Conservation (phyloP, 257 asterid genomes). For the Solanum pimpinellifolium region DNA sequence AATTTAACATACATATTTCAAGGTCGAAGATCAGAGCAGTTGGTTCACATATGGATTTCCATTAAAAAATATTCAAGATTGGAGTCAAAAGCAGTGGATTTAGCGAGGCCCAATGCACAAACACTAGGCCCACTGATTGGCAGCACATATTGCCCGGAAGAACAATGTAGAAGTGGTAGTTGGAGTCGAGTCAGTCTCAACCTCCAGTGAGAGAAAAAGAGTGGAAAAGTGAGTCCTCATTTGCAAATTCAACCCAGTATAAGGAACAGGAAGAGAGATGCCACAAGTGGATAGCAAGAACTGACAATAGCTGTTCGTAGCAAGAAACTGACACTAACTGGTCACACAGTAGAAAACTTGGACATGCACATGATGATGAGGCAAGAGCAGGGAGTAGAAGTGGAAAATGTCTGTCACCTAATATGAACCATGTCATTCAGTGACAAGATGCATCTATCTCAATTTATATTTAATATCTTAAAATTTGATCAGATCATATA, state of each 20-base stretch:
- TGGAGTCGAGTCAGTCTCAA: background rate
- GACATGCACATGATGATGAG: background rate
- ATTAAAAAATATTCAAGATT: background rate
- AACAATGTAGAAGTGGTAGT: background rate
- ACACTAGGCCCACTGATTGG: background rate
- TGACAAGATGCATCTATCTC: background rate
- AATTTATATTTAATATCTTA: background rate
- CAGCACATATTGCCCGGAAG: background rate
- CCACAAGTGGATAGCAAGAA: background rate
- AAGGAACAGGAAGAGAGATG: background rate
- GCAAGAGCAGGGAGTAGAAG: background rate
- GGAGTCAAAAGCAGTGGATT: background rate
- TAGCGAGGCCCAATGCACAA: background rate
- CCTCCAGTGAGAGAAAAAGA: background rate
- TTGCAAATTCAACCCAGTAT: background rate
- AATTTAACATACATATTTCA: background rate
- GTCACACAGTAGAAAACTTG: background rate
- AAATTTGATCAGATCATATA: background rate
- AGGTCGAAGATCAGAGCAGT: background rate
- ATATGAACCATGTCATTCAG: background rate
- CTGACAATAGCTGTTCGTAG: background rate
- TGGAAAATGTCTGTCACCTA: background rate
- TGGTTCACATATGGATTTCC: background rate
- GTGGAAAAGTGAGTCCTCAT: background rate
- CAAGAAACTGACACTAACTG: background rate